Evolutionary conservation across 2,329 filamentous ascomycete species (phyloP).

Genomic region (Davidsoniella eucalypti): DNA sequence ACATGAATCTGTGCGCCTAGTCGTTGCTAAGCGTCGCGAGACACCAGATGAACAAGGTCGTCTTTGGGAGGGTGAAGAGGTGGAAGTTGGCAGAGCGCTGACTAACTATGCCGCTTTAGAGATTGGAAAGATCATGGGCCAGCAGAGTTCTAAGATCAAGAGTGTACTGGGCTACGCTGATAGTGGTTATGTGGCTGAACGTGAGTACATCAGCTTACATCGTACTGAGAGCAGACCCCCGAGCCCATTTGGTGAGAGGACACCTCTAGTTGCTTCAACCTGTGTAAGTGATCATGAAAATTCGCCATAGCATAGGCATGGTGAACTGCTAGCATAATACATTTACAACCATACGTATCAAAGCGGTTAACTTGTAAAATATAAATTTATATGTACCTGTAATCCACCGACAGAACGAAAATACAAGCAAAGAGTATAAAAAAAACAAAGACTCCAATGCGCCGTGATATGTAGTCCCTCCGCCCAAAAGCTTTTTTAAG

Average conservation of each 20-base stretch:
- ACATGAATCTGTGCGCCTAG: constrained; percentile 77
- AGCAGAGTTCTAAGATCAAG: constrained; percentile 67
- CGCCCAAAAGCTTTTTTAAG: constrained; percentile 9
- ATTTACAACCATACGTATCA: no score
- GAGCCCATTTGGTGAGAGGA: constrained; percentile 5
- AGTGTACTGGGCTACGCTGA: constrained; percentile 76
- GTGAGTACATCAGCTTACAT: constrained; percentile 75
- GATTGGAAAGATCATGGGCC: constrained; percentile 68
- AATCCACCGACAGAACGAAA: constrained; percentile 5
- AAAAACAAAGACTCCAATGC: constrained; percentile 11
- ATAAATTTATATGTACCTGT: constrained; percentile 1
- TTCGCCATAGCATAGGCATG: no score
- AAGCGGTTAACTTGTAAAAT: no score
- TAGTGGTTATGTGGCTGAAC: constrained; percentile 79
- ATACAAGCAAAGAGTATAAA: constrained; percentile 8
- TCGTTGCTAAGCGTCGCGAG: constrained; percentile 52
- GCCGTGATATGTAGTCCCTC: constrained; percentile 12
- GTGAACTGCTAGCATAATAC: not conserved
- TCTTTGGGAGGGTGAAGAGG: constrained; percentile 33
- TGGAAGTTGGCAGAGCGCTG: constrained; percentile 73
- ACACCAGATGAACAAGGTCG: constrained; percentile 26
- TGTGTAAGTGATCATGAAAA: no score
- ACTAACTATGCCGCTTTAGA: constrained; percentile 87
- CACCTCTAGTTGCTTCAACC: not conserved
- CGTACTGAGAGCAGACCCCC: constrained; percentile 34